These are phyloP conservation scores for Ophiocordyceps camponoti-leonardi DNA, from an alignment of 2,329 filamentous ascomycete genomes.

Conservation along the genomic window DNA sequence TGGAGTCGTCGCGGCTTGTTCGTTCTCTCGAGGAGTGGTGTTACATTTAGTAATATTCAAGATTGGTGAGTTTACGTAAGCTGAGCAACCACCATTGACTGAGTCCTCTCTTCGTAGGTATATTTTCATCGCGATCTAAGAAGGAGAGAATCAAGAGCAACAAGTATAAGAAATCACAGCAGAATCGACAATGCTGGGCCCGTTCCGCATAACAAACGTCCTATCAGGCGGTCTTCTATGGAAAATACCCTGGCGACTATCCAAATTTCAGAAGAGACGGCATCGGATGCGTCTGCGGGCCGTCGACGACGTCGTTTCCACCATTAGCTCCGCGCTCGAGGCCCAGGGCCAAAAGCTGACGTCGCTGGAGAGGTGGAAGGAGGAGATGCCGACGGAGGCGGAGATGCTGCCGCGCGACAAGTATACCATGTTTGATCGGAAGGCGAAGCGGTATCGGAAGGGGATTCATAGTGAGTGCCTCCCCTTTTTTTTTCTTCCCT, in stretches of 20 bases:
- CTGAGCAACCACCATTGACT: not conserved
- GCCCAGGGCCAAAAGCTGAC: constrained; percentile 57
- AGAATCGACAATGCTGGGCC: constrained; percentile 59
- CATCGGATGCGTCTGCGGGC: constrained; percentile 68
- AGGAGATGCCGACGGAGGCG: constrained; percentile 85
- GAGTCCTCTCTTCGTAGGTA: not conserved
- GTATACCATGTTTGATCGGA: constrained; percentile 94
- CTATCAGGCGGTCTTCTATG: constrained; percentile 71
- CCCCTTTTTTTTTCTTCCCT: not conserved
- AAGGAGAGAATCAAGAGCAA: not conserved
- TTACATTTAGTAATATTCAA: too few species aligned
- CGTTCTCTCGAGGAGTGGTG: too few species aligned
- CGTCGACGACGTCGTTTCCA: constrained; percentile 77
- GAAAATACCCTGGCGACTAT: constrained; percentile 97
- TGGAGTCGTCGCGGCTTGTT: too few species aligned
- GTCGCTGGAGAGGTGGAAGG: constrained; percentile 78
- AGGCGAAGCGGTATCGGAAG: constrained; percentile 91
- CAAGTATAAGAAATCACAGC: not conserved
- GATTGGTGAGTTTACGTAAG: not conserved
- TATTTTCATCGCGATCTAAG: not conserved
- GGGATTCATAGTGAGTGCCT: constrained; percentile 76
- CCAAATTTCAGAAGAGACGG: constrained; percentile 73
- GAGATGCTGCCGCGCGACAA: constrained; percentile 96
- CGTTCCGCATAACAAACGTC: constrained; percentile 63
- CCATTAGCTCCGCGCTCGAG: constrained; percentile 60